These are phyloP conservation scores for Skeletonema potamos DNA, from an alignment of 108 stramenopile genomes.

Conservation along the genomic window DNA sequence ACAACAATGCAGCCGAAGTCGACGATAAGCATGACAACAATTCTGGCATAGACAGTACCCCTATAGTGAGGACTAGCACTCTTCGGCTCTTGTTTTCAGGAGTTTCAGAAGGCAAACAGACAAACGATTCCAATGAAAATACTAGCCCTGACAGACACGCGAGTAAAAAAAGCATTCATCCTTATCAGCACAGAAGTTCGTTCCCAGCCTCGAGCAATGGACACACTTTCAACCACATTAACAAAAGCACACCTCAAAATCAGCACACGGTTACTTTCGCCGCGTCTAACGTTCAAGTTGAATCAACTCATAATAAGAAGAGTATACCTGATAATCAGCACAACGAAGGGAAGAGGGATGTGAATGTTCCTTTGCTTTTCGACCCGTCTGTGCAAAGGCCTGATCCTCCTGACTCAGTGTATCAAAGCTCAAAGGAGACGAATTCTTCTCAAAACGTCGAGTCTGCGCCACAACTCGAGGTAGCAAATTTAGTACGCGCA, in stretches of 20 bases:
- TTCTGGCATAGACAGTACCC: not conserved
- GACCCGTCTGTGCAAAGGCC: not conserved
- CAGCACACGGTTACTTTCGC: not conserved
- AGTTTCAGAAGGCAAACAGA: not conserved
- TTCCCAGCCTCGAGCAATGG: not conserved
- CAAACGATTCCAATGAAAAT: not conserved
- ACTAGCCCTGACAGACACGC: not conserved
- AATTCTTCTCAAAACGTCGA: not conserved
- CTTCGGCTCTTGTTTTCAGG: not conserved
- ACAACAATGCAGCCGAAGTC: not conserved
- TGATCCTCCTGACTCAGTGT: not conserved
- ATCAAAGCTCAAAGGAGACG: not conserved
- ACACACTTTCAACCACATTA: not conserved
- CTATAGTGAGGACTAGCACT: not conserved
- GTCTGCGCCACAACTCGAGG: slow-evolving; percentile 15
- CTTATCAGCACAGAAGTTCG: not conserved
- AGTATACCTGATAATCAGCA: not conserved
- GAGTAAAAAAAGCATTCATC: not conserved
- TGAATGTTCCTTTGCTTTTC: not conserved
- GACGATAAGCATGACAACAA: not conserved
- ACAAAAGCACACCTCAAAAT: not conserved
- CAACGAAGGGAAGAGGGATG: not conserved
- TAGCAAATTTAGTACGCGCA: slow-evolving; percentile 28
- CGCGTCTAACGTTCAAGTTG: not conserved
- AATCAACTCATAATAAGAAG: not conserved